Conservation (phyloP, 2,329 filamentous ascomycete genomes). For the Hawksworthiomyces lignivorus region DNA sequence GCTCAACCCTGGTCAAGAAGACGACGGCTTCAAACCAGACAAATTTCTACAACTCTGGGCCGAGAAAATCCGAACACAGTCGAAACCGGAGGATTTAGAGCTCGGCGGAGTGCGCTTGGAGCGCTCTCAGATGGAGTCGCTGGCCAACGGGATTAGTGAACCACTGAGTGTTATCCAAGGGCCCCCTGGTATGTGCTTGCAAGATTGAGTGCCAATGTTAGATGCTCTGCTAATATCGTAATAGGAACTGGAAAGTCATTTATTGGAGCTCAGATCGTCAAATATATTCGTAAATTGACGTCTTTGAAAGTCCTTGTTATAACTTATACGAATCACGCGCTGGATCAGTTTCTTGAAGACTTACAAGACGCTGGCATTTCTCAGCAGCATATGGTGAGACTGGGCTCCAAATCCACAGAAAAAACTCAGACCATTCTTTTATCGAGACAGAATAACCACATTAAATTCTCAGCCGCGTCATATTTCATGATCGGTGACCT, state of each 20-base stretch:
- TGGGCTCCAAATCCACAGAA: slow-evolving; percentile 51
- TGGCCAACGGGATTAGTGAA: slow-evolving; percentile 24
- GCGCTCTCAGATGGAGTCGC: slow-evolving; percentile 46
- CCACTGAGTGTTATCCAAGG: slow-evolving; percentile 6
- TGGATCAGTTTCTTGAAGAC: slow-evolving; percentile 60
- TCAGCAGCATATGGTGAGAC: slow-evolving; percentile 43
- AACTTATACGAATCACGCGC: slow-evolving; percentile 61
- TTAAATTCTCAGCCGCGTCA: slow-evolving; percentile 23
- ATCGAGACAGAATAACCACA: slow-evolving; percentile 28
- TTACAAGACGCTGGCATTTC: slow-evolving; percentile 52
- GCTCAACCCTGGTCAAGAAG: slow-evolving; percentile 1
- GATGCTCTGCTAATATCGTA: too few species aligned
- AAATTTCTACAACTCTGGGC: neutral
- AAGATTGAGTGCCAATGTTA: too few species aligned
- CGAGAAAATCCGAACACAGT: neutral
- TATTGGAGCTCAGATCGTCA: slow-evolving; percentile 56
- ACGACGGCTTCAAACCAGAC: neutral
- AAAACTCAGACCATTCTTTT: slow-evolving; percentile 42
- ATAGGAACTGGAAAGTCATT: slow-evolving; percentile 74
- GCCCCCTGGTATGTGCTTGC: slow-evolving; percentile 49
- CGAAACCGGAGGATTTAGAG: neutral
- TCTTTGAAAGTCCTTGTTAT: slow-evolving; percentile 51
- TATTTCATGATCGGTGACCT: slow-evolving; percentile 35
- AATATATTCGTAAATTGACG: slow-evolving; percentile 43
- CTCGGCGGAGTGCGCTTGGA: neutral